phyloP scores from a whole-genome alignment of 1,139 yeast genomes.

The Magnusiomyces paraingens region DNA sequence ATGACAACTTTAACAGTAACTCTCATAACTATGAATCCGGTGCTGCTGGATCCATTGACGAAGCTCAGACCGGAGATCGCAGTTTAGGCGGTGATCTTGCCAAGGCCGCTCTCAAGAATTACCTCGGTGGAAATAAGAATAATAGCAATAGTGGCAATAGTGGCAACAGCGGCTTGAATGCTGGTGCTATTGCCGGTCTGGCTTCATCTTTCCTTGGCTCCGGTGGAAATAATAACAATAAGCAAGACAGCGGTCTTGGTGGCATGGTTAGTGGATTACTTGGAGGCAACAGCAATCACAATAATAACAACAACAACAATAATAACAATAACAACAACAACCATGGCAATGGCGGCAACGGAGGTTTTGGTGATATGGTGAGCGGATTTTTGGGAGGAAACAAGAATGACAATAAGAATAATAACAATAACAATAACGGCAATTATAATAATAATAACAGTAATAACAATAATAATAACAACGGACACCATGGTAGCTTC shows the following conservation, averaged over 20 bases:
- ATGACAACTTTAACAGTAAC: neutral
- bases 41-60: neutral
- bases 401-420: neutral
- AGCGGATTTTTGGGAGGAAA: constrained; percentile 2
- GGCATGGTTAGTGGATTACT: constrained; percentile 2
- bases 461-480: neutral
- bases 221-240: neutral
- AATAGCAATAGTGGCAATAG: neutral
- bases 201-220: neutral
- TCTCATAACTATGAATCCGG: neutral
- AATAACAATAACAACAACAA: constrained; percentile 1
- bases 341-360: neutral
- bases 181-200: neutral
- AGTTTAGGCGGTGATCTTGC: neutral
- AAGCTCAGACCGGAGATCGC: constrained; percentile 1
- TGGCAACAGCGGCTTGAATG: neutral
- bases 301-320: neutral
- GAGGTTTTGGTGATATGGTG: constrained; percentile 2
- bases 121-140: neutral
- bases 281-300: neutral
- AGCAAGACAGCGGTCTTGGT: neutral
- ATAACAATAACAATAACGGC: neutral
- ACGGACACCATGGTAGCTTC: neutral
- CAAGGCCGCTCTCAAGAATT: constrained; percentile 3
- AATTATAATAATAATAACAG: neutral